Evolutionary conservation across 2,329 filamentous ascomycete species (phyloP).

Genomic region (Tolypocladium pustulatum): DNA sequence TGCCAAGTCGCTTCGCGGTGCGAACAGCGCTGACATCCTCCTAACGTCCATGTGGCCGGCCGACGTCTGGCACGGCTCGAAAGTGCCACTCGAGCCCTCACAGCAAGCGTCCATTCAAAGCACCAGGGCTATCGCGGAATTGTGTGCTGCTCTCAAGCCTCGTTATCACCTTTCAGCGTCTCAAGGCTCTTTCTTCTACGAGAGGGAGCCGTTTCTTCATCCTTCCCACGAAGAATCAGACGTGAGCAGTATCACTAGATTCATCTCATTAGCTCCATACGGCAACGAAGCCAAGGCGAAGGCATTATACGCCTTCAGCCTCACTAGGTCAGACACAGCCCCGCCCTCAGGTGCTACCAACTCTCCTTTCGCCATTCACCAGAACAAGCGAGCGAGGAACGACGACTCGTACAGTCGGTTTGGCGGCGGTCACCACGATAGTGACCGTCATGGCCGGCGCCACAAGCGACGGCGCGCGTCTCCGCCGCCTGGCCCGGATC

Average conservation of each 20-base stretch:
- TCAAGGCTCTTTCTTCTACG: constrained; percentile 59
- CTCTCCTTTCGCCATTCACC: constrained; percentile 54
- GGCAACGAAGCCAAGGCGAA: constrained; percentile 71
- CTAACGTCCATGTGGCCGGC: constrained; percentile 82
- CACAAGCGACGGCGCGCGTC: constrained; percentile 34
- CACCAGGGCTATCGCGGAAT: constrained; percentile 62
- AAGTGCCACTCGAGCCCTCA: constrained; percentile 44
- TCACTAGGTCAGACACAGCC: constrained; percentile 54
- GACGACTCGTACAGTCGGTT: constrained; percentile 46
- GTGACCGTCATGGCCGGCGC: constrained; percentile 30
- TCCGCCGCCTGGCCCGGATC: constrained; percentile 59
- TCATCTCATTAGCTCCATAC: constrained; percentile 77
- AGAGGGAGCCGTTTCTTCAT: constrained; percentile 88
- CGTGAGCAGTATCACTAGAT: constrained; percentile 61
- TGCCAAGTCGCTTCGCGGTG: constrained; percentile 63
- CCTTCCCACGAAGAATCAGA: constrained; percentile 34
- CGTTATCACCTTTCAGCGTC: constrained; percentile 80
- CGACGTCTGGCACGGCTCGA: constrained; percentile 59
- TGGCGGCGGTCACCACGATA: constrained; percentile 32
- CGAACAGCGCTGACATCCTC: constrained; percentile 74
- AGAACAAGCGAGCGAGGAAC: constrained; percentile 45
- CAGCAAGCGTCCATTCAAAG: constrained; percentile 38
- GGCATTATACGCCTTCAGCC: constrained; percentile 65
- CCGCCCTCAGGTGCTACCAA: constrained; percentile 63
- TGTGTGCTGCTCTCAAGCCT: constrained; percentile 73